phyloP scores from a whole-genome alignment of 192 early-diverging fungal genomes.

The Coemansia sp. region DNA sequence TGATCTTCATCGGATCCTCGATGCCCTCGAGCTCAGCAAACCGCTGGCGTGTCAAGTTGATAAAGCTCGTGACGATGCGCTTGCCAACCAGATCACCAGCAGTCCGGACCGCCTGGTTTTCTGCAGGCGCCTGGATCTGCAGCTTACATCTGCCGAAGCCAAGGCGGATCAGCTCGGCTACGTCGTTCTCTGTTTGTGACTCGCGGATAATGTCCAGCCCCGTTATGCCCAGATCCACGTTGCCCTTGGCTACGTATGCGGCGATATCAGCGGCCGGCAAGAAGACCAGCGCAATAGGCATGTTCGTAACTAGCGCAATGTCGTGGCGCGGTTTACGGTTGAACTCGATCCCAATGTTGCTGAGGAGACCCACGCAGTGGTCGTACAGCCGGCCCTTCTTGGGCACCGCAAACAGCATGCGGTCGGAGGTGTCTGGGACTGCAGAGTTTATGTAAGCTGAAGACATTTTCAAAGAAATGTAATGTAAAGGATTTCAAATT shows the following conservation, averaged over 20 bases:
- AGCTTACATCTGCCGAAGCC: conserved; percentile 95
- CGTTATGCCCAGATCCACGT: conserved; percentile 96
- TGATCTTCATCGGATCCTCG: conserved; percentile 40
- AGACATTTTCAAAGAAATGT: conserved; percentile 22
- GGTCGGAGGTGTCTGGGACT: conserved; percentile 56
- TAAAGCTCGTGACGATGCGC: conserved; percentile 92
- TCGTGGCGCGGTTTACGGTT: conserved; percentile 92
- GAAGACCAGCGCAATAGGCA: conserved; percentile 93
- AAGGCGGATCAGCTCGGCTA: conserved; percentile 66
- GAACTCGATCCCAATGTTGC: conserved; percentile 94
- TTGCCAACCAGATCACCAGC: conserved; percentile 82
- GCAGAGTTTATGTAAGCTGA: conserved; percentile 32
- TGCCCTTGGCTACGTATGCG: conserved; percentile 92
- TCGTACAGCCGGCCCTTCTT: conserved; percentile 98
- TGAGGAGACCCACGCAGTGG: conserved; percentile 77
- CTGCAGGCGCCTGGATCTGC: conserved; percentile 86
- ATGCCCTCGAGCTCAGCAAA: conserved; percentile 79
- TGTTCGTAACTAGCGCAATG: conserved; percentile 92
- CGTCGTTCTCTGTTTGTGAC: conserved; percentile 68
- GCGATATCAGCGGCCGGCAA: conserved; percentile 95
- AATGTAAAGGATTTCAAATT: neutral
- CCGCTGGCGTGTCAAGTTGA: conserved; percentile 63
- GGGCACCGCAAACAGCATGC: conserved; percentile 93
- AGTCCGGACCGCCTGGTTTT: conserved; percentile 33
- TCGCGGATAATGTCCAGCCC: conserved; percentile 96